phyloP scores from a whole-genome alignment of 139 green algal genomes.

The Auxenochlorella pyrenoidosa region DNA sequence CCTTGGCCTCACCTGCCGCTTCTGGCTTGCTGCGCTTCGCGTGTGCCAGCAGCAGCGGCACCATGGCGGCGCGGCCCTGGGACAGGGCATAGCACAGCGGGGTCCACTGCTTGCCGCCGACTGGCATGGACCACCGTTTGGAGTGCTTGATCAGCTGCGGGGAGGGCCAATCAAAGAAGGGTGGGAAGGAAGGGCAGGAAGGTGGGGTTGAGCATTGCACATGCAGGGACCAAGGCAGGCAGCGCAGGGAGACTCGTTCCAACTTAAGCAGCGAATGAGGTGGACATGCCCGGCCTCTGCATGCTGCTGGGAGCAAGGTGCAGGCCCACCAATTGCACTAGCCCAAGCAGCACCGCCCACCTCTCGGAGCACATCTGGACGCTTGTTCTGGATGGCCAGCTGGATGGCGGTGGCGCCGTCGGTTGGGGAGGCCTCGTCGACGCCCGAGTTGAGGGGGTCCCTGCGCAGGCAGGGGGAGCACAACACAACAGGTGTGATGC shows the following conservation, averaged over 20 bases:
- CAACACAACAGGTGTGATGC: no score
- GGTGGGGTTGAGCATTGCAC: no score
- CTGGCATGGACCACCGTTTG: background rate
- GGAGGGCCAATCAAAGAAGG: background rate
- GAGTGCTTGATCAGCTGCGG: conserved; percentile 17
- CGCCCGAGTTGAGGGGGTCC: background rate
- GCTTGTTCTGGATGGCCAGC: background rate
- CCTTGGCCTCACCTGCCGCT: background rate
- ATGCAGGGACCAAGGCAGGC: no score
- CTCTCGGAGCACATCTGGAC: conserved; percentile 12
- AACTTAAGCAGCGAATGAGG: no score
- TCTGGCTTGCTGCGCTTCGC: conserved; percentile 18
- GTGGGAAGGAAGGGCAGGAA: no score
- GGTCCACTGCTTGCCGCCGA: conserved; percentile 14
- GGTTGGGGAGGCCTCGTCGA: conserved; percentile 7
- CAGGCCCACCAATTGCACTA: background rate
- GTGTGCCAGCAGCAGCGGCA: conserved; percentile 24
- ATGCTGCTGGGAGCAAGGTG: no score
- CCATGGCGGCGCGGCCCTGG: conserved; percentile 4
- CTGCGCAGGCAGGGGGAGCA: background rate
- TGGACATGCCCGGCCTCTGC: no score
- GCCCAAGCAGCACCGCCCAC: background rate
- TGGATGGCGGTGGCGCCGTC: conserved; percentile 5
- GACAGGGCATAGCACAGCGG: conserved; percentile 29
- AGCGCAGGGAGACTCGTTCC: no score